Percentiles rank a stretch among this genome's conserved stretches.
phyloP scores from a whole-genome alignment of 345 rosid species.

The Punica granatum region DNA sequence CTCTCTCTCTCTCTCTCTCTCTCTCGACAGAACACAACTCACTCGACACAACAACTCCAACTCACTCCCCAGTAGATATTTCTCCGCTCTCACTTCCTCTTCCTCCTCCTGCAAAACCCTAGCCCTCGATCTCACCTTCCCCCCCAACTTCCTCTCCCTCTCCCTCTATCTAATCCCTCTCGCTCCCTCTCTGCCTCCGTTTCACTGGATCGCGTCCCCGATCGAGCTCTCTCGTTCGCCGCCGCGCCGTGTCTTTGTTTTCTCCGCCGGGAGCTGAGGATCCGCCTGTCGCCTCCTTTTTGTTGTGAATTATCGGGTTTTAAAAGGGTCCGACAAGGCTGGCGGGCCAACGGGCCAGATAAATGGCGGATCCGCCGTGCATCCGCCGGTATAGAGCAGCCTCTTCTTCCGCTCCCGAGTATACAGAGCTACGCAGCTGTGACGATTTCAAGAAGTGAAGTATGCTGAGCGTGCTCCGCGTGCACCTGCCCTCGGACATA shows the following conservation, averaged over 20 bases:
- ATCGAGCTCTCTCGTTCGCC: conserved; percentile 4
- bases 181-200: conserved; percentile 1
- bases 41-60: not conserved
- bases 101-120: conserved; percentile 36
- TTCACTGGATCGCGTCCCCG: not conserved
- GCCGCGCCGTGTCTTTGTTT: conserved; percentile 8
- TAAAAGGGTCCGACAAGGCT: conserved; percentile 26
- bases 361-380: conserved; percentile 69
- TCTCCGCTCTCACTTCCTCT: not conserved
- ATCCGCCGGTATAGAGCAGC: conserved; percentile 26
- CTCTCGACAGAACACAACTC: not conserved
- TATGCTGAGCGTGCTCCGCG: conserved; percentile 93
- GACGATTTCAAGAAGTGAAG: conserved; percentile 38
- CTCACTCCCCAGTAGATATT: not conserved
- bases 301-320: conserved; percentile 13
- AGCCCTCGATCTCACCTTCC: conserved; percentile 13
- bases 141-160: not conserved
- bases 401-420: conserved; percentile 13
- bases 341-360: conserved; percentile 29
- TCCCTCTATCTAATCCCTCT: conserved; percentile 4
- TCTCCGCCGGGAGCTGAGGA: not conserved
- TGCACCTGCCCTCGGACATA: conserved; percentile 93
- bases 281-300: not conserved
- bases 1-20: too few species aligned
- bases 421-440: conserved; percentile 24